Evolutionary conservation across 148 eudicot species (phyloP).

Genomic region (Oxyria digyna): DNA sequence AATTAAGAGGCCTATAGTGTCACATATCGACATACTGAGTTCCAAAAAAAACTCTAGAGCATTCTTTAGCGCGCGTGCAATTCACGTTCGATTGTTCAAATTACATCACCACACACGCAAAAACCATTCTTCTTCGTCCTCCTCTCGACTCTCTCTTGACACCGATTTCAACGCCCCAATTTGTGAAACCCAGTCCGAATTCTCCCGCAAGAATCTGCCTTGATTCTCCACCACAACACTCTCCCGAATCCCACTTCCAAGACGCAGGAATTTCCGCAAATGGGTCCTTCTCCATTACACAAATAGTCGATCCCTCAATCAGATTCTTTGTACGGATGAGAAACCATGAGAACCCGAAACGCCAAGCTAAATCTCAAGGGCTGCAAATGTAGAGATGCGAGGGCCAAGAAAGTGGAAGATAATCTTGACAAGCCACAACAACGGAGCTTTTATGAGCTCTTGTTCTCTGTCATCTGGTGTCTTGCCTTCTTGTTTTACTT

Average conservation of each 20-base stretch:
- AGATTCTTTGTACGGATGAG: not conserved
- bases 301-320: not conserved
- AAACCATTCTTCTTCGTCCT: not conserved
- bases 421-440: slow-evolving; percentile 2
- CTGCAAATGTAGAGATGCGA: not conserved
- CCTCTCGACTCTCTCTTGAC: not conserved
- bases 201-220: not conserved
- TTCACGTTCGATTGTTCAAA: not conserved
- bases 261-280: not conserved
- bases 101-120: not conserved
- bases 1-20: no score
- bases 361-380: slow-evolving; percentile 7
- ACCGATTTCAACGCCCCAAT: slow-evolving; percentile 1
- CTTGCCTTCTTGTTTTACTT: slow-evolving; percentile 41
- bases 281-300: not conserved
- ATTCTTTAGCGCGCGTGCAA: not conserved
- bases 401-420: not conserved
- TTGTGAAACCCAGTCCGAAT: not conserved
- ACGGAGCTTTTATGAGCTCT: slow-evolving; percentile 26
- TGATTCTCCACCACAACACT: not conserved
- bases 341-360: slow-evolving; percentile 1
- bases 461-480: slow-evolving; percentile 48
- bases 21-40: no score
- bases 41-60: not conserved
- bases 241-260: not conserved